Conservation (phyloP, 2,329 filamentous ascomycete species). For the Botrytis deweyae region DNA sequence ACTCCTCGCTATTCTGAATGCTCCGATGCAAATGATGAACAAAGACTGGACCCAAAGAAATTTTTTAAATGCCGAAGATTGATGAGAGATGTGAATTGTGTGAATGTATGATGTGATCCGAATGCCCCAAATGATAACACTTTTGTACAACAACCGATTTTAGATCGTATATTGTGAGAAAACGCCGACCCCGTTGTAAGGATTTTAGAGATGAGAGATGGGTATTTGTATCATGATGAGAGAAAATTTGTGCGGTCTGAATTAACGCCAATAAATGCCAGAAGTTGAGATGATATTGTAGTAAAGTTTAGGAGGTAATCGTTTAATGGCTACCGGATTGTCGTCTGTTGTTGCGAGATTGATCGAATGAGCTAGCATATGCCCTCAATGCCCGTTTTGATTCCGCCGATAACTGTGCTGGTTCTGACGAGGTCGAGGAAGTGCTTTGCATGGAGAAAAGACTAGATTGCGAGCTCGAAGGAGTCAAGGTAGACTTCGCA, state of each 20-base stretch:
- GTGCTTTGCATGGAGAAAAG: constrained; percentile 74
- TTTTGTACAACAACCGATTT: constrained; percentile 37
- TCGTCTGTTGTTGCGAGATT: constrained; percentile 44
- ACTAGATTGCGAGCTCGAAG: constrained; percentile 81
- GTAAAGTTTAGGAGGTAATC: constrained; percentile 5
- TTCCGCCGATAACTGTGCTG: constrained; percentile 66
- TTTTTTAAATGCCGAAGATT: constrained; percentile 18
- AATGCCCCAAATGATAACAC: constrained; percentile 28
- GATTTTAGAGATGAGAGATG: constrained; percentile 31
- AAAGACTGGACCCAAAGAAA: constrained; percentile 15
- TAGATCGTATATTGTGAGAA: constrained; percentile 27
- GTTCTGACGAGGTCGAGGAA: constrained; percentile 53
- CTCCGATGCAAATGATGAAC: constrained; percentile 16
- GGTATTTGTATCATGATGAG: constrained; percentile 34
- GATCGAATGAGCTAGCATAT: constrained; percentile 88
- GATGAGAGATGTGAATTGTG: constrained; percentile 15
- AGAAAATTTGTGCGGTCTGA: constrained; percentile 25
- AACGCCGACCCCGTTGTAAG: constrained; percentile 34
- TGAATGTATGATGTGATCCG: constrained; percentile 13
- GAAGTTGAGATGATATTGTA: constrained; percentile 24
- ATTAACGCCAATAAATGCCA: constrained; percentile 34
- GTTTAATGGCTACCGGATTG: constrained; percentile 36
- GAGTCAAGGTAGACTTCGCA: constrained; percentile 51
- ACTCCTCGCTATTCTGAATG: constrained; percentile 21
- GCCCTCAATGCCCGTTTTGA: constrained; percentile 76